These are phyloP conservation scores for Aschersonia sp. DNA, from an alignment of 2,329 filamentous ascomycete genomes.

Conservation along the genomic window DNA sequence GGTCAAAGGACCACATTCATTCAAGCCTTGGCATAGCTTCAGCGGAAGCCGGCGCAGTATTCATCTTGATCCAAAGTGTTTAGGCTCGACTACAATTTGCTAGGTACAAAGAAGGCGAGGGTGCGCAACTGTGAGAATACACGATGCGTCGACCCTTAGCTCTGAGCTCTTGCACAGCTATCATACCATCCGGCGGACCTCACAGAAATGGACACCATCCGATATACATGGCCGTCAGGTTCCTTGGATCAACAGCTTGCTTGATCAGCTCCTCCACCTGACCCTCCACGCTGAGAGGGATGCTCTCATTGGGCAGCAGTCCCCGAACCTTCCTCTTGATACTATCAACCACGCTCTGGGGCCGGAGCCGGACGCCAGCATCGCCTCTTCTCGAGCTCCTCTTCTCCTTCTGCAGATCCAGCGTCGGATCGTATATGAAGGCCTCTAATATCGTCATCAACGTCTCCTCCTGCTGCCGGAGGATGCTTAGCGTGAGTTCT, in stretches of 20 bases:
- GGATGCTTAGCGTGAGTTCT: conserved; percentile 71
- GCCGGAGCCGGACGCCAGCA: conserved; percentile 34
- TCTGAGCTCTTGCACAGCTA: too few species aligned
- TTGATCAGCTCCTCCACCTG: conserved; percentile 93
- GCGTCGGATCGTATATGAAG: conserved; percentile 91
- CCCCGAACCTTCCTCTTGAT: conserved; percentile 80
- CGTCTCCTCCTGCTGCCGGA: conserved; percentile 87
- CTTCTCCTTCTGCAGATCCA: conserved; percentile 71
- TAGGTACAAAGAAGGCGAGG: too few species aligned
- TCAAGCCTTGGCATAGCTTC: too few species aligned
- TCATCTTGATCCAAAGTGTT: too few species aligned
- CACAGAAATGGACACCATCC: conserved; percentile 62
- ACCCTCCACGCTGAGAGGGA: conserved; percentile 86
- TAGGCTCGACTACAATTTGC: too few species aligned
- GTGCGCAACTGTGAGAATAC: too few species aligned
- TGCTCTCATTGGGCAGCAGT: conserved; percentile 71
- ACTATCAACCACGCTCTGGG: conserved; percentile 70
- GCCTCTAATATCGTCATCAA: conserved; percentile 95
- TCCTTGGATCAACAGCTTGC: conserved; percentile 66
- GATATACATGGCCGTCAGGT: conserved; percentile 90
- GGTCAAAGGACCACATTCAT: too few species aligned
- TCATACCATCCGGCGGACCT: conserved; percentile 1
- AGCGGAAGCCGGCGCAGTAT: too few species aligned
- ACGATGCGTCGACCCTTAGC: too few species aligned
- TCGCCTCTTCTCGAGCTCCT: conserved; percentile 20